Conservation (phyloP, 345 rosid species). For the Aegle marmelos region DNA sequence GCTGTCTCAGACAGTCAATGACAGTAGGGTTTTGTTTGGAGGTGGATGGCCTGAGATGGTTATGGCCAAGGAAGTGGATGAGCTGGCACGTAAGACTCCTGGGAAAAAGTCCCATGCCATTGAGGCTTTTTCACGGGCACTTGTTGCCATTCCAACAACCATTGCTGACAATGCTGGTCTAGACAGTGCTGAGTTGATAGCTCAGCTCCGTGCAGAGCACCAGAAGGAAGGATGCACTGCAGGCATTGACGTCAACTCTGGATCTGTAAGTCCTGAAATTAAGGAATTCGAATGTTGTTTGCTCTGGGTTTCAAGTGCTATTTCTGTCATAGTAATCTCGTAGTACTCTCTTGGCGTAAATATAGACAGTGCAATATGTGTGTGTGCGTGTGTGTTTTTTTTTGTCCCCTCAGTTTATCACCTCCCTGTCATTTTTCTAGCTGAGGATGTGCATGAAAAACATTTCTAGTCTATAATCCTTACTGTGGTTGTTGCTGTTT, state of each 20-base stretch:
- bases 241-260: constrained; percentile 89
- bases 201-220: constrained; percentile 98
- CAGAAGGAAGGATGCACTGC: constrained; percentile 72
- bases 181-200: constrained; percentile 93
- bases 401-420: not conserved
- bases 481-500: not conserved
- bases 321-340: not conserved
- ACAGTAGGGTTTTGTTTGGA: constrained; percentile 85
- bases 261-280: constrained; percentile 61
- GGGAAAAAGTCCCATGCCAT: constrained; percentile 97
- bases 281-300: not conserved
- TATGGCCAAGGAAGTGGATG: constrained; percentile 97
- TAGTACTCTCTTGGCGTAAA: not conserved
- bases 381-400: too few relatives aligned
- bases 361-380: not conserved
- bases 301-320: not conserved
- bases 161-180: constrained; percentile 98
- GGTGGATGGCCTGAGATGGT: constrained; percentile 99
- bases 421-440: not conserved
- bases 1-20: constrained; percentile 91
- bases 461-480: not conserved
- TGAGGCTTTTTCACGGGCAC: constrained; percentile 90
- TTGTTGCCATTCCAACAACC: constrained; percentile 76
- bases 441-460: not conserved
- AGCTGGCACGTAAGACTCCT: constrained; percentile 87